Evolutionary conservation across 768 basidiomycete genomes (phyloP).

Genomic region (Rhizopogon salebrosus): DNA sequence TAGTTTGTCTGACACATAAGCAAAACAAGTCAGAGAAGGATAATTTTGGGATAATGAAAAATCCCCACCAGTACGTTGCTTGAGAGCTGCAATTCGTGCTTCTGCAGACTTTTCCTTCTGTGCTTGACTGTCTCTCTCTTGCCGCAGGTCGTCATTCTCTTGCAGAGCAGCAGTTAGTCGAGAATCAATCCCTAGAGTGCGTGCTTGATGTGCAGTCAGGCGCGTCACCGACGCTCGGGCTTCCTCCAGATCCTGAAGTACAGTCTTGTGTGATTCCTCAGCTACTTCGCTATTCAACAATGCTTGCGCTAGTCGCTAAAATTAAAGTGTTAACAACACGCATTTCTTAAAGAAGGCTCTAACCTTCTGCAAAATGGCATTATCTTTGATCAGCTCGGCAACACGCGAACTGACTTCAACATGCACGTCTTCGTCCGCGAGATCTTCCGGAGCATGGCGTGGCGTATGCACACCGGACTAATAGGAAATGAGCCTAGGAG

Average conservation of each 20-base stretch:
- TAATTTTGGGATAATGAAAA: not conserved
- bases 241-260: slow-evolving; percentile 72
- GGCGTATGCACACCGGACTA: slow-evolving; percentile 13
- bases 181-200: slow-evolving; percentile 66
- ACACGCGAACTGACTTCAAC: slow-evolving; percentile 30
- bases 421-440: slow-evolving; percentile 8
- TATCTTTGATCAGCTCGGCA: slow-evolving; percentile 46
- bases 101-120: slow-evolving; percentile 69
- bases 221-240: slow-evolving; percentile 62
- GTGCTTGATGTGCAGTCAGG: slow-evolving; percentile 63
- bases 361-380: slow-evolving; percentile 47
- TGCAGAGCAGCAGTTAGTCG: slow-evolving; percentile 59
- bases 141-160: slow-evolving; percentile 79
- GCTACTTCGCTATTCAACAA: slow-evolving; percentile 77
- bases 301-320: slow-evolving; percentile 72
- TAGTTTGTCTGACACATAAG: slow-evolving; percentile 49
- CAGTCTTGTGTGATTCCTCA: slow-evolving; percentile 71
- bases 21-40: not conserved
- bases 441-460: slow-evolving; percentile 11
- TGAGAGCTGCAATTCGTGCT: slow-evolving; percentile 53
- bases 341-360: not conserved
- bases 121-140: slow-evolving; percentile 71
- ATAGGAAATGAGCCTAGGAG: slow-evolving; percentile 10
- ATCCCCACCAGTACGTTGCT: slow-evolving; percentile 58
- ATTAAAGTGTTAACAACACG: not conserved